Evolutionary conservation across 2,329 filamentous ascomycete genomes (phyloP), one percentile per base, ranked within the genome.

Genomic region (Paraphoma chrysanthemicola): DNA sequence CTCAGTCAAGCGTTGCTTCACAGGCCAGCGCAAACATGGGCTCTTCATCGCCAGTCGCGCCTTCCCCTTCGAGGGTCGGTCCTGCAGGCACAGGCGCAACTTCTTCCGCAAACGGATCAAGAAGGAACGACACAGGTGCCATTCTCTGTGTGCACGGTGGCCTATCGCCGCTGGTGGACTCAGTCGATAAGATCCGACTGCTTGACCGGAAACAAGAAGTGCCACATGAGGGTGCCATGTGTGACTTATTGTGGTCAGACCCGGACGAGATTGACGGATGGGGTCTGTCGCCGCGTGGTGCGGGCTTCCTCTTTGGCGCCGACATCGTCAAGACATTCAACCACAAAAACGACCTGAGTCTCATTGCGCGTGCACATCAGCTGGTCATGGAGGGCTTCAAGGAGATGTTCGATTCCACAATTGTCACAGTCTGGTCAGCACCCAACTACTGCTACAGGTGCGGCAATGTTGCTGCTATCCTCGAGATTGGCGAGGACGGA

Each of bases 371-470:
- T 53, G 95, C 95, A 1, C 95, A 99, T 74, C 95, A 99, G 77
- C 87, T 99, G 18, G 95, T 99, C 63, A 99, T 98, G 95, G 95
- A 99, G 76, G 95, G 95, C 0, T 99, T 97, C 78, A 98, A 98
- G 80, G 95, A 98, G 17, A 98, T 98, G 93, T 99, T 98, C 72
- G 70, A 73, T 73, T 90, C 88, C 12, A 92, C 89, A 46, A 97
- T 99, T 62, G 95, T 98, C 42, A 99, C 95, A 0, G 95, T 99
- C n/a, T 99, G 51, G 51, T 53, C 51, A 14, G 51, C 51, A n/a
- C 51, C 51, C n/a, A 53, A 53, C 30, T 53, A 53, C 51, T 53
- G 51, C 51, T 53, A 53, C 39, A 36, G 51, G 16, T 53, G 51
- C 44, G 51, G 51, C 1, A 53, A 53, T 10, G 51, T 53, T 16